A percentile compares a stretch with the other conserved stretches of the same genome.
phyloP scores from a whole-genome alignment of 805 yeast species.

The Scheffersomyces lignosus region DNA sequence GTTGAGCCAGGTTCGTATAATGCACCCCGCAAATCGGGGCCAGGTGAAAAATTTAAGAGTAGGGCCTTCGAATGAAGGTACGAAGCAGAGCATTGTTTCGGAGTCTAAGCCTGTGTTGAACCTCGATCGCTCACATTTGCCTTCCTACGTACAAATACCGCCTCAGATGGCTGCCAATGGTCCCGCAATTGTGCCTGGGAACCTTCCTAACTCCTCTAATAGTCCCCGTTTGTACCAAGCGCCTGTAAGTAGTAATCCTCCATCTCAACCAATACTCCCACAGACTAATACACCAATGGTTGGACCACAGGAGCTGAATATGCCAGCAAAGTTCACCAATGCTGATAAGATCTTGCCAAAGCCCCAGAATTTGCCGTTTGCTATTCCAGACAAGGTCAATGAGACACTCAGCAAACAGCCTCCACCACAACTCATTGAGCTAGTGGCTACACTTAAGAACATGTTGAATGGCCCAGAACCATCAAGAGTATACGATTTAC shows the following conservation, averaged over 20 bases:
- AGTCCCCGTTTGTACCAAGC: not conserved
- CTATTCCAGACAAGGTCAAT: conserved; percentile 57
- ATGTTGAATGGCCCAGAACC: conserved; percentile 52
- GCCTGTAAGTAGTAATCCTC: not conserved
- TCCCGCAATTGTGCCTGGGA: not conserved
- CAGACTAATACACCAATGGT: not conserved
- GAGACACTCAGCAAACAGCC: conserved; percentile 62
- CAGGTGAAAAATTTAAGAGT: conserved; percentile 48
- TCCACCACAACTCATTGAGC: conserved; percentile 69
- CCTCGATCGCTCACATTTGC: conserved; percentile 48
- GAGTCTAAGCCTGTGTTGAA: conserved; percentile 43
- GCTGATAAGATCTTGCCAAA: conserved; percentile 61
- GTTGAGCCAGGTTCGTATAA: conserved; percentile 44
- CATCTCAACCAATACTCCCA: conserved; percentile 1
- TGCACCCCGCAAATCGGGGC: conserved; percentile 21
- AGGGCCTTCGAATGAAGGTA: conserved; percentile 63
- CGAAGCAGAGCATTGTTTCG: conserved; percentile 33
- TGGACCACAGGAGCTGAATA: conserved; percentile 5
- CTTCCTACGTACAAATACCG: conserved; percentile 60
- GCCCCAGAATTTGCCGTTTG: conserved; percentile 45
- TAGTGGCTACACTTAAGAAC: conserved; percentile 64
- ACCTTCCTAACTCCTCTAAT: not conserved
- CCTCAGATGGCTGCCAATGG: conserved; percentile 35
- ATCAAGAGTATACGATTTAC: conserved; percentile 51
- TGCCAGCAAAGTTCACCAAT: conserved; percentile 50